Conservation (phyloP, 192 early-diverging fungal genomes). For the Chytriomyces sp. region DNA sequence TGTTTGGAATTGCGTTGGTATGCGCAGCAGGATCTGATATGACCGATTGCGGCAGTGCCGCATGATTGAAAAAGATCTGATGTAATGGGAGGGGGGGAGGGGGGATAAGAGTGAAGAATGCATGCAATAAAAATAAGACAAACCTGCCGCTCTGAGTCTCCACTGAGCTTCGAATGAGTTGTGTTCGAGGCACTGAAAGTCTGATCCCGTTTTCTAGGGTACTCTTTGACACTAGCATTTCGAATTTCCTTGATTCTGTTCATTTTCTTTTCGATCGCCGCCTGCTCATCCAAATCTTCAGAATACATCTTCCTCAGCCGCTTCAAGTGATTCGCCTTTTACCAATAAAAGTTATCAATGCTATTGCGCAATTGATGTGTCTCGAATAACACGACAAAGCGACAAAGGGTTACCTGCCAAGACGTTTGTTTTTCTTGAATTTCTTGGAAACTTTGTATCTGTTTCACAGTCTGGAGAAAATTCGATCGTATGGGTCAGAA, state of each 20-base stretch:
- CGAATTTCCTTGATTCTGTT: slow-evolving; percentile 10
- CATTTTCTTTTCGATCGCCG: slow-evolving; percentile 16
- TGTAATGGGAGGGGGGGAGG: neutral
- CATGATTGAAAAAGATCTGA: neutral
- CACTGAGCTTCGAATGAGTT: neutral
- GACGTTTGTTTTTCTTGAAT: slow-evolving; percentile 19
- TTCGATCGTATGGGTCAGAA: neutral
- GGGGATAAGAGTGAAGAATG: neutral
- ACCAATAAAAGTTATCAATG: no score
- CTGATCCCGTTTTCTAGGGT: neutral
- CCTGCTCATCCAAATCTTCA: slow-evolving; percentile 24
- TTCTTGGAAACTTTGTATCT: slow-evolving; percentile 31
- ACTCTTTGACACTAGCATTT: neutral
- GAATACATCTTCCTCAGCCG: neutral
- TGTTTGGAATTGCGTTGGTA: no score
- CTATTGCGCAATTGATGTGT: neutral
- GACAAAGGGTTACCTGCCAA: slow-evolving; percentile 18
- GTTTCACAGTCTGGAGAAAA: slow-evolving; percentile 7
- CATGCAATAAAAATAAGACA: neutral
- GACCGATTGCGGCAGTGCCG: no score
- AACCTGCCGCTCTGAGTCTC: neutral
- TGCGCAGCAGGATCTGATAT: no score
- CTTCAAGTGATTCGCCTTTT: slow-evolving; percentile 24
- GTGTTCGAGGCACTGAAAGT: neutral
- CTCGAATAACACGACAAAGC: neutral